Base-by-base conservation (phyloP, 306 rosid species). In the Prinsepia uniflora region DNA sequence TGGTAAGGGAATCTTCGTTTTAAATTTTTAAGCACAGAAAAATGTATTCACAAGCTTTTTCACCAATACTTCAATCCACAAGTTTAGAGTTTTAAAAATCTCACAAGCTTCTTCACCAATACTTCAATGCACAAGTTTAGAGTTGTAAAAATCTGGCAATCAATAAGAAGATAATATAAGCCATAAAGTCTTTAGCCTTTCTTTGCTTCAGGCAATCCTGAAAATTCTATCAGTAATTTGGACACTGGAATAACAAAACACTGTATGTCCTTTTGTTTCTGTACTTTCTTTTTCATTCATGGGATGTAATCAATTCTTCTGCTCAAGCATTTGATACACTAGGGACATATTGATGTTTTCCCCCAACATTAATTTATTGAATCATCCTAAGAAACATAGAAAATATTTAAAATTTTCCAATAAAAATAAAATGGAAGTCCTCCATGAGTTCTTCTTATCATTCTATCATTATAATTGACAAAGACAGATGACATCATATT, bases 11-110 rank as follows among this genome's bases (percentile, higher is more conserved):
- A 66, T 30, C 57, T 6, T 53, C n/a, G 24, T n/a, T 53, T 53
- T 53, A n/a, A 22, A 53, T 53, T 3, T 30, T 46, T 45, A 58
- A 30, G 4, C 48, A 48, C 46, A 63, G 14, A 19, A 24, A 48
- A 56, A 65, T 22, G 60, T 40, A 65, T 64, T 63, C 41, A 56
- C 39, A 64, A 14, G 50, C 58, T 65, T 40, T 34, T 71, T 40
- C 48, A 74, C 18, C 36, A 0, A 65, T 24, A 20, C 6, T 40
- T 60, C 50, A 60, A 56, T 24, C 9, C 44, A 19, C 15, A 30
- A 45, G n/a, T n/a, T n/a, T n/a, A n/a, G n/a, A n/a, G n/a, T n/a
- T n/a, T n/a, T n/a, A n/a, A n/a, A n/a, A n/a, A n/a, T n/a, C n/a
- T n/a, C 41, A 56, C 39, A 64, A 24, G 30, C 30, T 24, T 24